Evolutionary conservation across 2,329 filamentous ascomycete species (phyloP).

Genomic region (Arthrocladium fulminans): DNA sequence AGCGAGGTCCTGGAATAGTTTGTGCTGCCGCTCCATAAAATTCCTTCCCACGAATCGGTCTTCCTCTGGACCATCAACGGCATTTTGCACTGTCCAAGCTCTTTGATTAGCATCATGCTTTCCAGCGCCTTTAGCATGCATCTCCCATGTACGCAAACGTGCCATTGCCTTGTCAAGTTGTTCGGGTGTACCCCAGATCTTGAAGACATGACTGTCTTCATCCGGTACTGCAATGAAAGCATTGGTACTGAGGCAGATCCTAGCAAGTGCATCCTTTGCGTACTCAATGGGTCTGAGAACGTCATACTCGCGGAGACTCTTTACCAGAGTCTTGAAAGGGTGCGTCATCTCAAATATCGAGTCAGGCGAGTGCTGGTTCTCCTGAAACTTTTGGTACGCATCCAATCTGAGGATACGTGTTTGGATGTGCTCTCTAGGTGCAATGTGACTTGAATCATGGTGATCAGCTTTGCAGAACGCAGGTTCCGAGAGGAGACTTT

Average conservation of each 20-base stretch:
- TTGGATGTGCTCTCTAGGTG: not conserved
- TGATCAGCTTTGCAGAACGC: not conserved
- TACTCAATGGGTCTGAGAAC: not conserved
- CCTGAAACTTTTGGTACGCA: not conserved
- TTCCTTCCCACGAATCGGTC: slow-evolving; percentile 14
- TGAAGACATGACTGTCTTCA: slow-evolving; percentile 8
- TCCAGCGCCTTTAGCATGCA: slow-evolving; percentile 10
- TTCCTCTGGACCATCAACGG: slow-evolving; percentile 20
- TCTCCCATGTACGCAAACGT: slow-evolving; percentile 13
- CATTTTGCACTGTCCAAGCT: slow-evolving; percentile 14
- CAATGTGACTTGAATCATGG: not conserved
- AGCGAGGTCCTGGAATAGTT: slow-evolving; percentile 13
- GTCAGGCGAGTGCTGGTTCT: not conserved
- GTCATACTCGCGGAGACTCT: not conserved
- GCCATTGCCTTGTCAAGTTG: slow-evolving; percentile 12
- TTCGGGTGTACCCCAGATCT: slow-evolving; percentile 17
- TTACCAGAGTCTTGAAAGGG: not conserved
- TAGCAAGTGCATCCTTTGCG: slow-evolving; percentile 1
- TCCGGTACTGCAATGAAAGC: slow-evolving; percentile 16
- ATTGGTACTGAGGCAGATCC: slow-evolving; percentile 6
- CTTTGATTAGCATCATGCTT: not conserved
- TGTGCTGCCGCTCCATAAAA: slow-evolving; percentile 8
- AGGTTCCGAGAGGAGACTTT: not conserved
- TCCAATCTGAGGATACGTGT: not conserved
- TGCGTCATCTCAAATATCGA: slow-evolving; percentile 1